Evolutionary conservation across 2,329 filamentous ascomycete genomes (phyloP).

Genomic region (Ophiostoma quercus): DNA sequence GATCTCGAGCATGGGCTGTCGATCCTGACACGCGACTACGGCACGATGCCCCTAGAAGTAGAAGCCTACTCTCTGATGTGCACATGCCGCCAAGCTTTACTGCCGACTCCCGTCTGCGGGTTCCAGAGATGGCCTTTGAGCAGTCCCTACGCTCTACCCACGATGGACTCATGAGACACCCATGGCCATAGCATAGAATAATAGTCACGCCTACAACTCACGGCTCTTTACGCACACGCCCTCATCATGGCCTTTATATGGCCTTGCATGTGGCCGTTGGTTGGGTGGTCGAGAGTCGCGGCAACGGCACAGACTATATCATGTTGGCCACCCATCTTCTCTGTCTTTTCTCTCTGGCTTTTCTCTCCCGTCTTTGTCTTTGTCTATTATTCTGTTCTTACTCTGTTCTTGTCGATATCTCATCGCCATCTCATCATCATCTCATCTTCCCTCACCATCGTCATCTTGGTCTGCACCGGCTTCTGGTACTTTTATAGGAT

Average conservation of each 20-base stretch:
- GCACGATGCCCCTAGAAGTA: slow-evolving; percentile 16
- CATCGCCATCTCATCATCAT: not conserved
- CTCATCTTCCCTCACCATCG: not conserved
- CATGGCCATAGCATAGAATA: no score
- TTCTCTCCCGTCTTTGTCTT: not conserved
- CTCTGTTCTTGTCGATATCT: no score
- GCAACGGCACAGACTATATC: not conserved
- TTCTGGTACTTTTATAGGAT: slow-evolving; percentile 3
- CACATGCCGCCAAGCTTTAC: slow-evolving; percentile 20
- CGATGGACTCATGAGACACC: slow-evolving; percentile 5
- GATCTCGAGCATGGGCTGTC: slow-evolving; percentile 16
- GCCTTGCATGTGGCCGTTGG: no score
- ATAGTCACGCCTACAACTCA: slow-evolving; percentile 2
- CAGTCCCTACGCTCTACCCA: no score
- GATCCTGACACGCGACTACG: slow-evolving; percentile 22
- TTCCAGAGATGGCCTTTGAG: slow-evolving; percentile 6
- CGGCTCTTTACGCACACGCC: not conserved
- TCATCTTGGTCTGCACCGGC: not conserved
- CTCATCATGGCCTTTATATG: not conserved
- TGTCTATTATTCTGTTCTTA: not conserved
- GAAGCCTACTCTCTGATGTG: not conserved
- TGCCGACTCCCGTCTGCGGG: slow-evolving; percentile 21
- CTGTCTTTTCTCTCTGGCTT: not conserved
- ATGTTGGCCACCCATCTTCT: slow-evolving; percentile 6
- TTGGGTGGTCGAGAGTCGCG: not conserved